Base-by-base conservation (phyloP, 2,329 filamentous ascomycete species). In the Colletotrichum sp. region DNA sequence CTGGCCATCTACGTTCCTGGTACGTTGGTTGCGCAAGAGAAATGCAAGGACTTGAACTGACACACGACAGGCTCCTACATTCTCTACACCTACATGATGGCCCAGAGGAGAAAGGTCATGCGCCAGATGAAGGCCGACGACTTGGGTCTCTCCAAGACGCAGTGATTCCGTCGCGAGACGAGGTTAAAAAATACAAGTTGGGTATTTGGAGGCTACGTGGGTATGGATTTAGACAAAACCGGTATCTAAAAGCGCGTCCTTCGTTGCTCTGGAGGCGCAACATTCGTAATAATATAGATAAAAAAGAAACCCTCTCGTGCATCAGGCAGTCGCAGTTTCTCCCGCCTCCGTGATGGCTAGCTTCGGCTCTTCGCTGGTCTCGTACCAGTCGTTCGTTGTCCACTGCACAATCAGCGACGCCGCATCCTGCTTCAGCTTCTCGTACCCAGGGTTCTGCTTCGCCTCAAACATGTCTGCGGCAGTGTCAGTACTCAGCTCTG, bases 71-170 rank as follows among this genome's bases (percentile, higher is more conserved):
- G 95, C 87, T 82, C 94, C 6, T 98, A 97, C 81, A 90, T 98
- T 72, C 86, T 98, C 74, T 98, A 97, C 83, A 95, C 94, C 27
- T 94, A 99, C 85, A 98, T 99, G 97, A 95, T 98, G 89, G 89
- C 90, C 77, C 97, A 99, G 90, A 90, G 96, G 80, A 90, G 91
- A 79, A 98, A 95, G 90, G 91, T 96, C 70, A 88, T 95, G 87
- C 91, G 91, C 71, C 90, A 89, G 55, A 91, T 92, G 82, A 91
- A 90, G 85, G 80, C 83, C 32, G 81, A 87, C 78, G 82, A 86
- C 64, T 80, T 64, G 9, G 60, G 44, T 13, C 59, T 39, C n/a
- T 70, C 73, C 27, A 74, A 76, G 75, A 74, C 74, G 44, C 76
- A 66, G 48, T 72, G 16, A 55, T 32, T 13, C 8, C 6, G 12